Base-by-base conservation (phyloP, 202 grass and related monocot species). In the Zizania palustris region DNA sequence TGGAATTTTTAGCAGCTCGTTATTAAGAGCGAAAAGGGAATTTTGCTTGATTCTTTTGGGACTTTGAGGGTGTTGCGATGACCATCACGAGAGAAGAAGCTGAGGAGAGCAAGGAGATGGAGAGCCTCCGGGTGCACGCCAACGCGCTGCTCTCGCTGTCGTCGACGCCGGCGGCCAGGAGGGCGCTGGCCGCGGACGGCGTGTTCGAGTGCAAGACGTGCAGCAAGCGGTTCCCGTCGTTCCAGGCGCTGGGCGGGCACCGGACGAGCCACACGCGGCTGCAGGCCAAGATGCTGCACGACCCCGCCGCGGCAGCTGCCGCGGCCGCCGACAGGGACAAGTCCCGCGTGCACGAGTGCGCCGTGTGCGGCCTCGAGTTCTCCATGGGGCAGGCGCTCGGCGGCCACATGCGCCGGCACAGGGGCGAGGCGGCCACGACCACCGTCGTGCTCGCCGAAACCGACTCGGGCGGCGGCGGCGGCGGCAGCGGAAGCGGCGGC, bases 171-270 rank as follows among this genome's bases (percentile, higher is more conserved):
- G 59, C 59, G 71, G 65, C 68, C 19, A 86, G 83, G 55, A 88
- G 20, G 82, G 82, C 67, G 58, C 87, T 85, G 53, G 80, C 80
- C 12, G 81, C 84, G 35, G 85, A 91, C 13, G 88, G 86, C 33
- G 71, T 89, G 69, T 97, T 91, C 79, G 81, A 91, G 82, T 97
- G 93, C 93, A 87, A 89, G 85, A 93, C 84, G 46, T 97, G 93
- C 84, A 86, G 57, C 72, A 85, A 48, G 38, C 78, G 73, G 37
- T 93, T 97, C 76, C 1, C 80, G 22, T 91, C 93, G 43, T 97
- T 97, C 84, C 93, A 93, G 73, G 93, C 90, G 45, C 72, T 93
- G 4, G 93, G 90, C 42, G 93, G 93, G 5, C 93, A 93, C 79
- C 78, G 90, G 35, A 93, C 93, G 7, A 93, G 93, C 70, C 90